Base-by-base conservation (phyloP, 169 alveolate genomes). In the Babesia bovis region DNA sequence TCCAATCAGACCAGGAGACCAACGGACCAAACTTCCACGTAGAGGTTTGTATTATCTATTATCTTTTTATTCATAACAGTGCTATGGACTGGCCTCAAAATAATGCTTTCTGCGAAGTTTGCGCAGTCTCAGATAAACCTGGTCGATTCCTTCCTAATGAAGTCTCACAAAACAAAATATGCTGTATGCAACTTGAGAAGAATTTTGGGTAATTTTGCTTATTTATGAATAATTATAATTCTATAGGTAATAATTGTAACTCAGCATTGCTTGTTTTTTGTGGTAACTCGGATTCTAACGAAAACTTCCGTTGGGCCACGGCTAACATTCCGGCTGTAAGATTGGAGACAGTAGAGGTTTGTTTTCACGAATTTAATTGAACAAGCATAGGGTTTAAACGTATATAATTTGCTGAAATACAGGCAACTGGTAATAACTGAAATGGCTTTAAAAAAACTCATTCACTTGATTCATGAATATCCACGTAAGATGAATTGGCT, bases 271-370 rank as follows among this genome's bases (percentile, higher is more conserved):
- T 89, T 49, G 94, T 89, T 10, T 92, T 87, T 61, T 93, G 83
- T 35, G 96, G 95, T 2, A 59, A 65, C 49, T 60, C 82, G 0
- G 96, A 92, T 68, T 89, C 91, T 28, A 92, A 92, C 75, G 94
- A 92, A 21, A 86, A 90, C 71, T 92, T 90, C 85, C 83, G 93
- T 36, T 92, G 95, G 95, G 89, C 95, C 3, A 86, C 93, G 33
- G 96, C 96, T 25, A 91, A 92, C 67, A 90, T 92, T 36, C 89
- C 94, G 13, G 90, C 93, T 41, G 92, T 92, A 9, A 56, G 91
- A 32, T 77, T 91, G 28, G 93, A 89, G 41, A 83, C 89, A 52
- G 95, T 92, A 5, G 94, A 91, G 82, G 93, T 74, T 17, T 23
- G 36, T 17, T 23, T 5, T 5, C 36, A 3, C n/a, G 1, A 2